Evolutionary conservation across 1,284 basidiomycete genomes (phyloP), one percentile per base, ranked within the genome.

Genomic region (Pyrrhoderma lamaoense): DNA sequence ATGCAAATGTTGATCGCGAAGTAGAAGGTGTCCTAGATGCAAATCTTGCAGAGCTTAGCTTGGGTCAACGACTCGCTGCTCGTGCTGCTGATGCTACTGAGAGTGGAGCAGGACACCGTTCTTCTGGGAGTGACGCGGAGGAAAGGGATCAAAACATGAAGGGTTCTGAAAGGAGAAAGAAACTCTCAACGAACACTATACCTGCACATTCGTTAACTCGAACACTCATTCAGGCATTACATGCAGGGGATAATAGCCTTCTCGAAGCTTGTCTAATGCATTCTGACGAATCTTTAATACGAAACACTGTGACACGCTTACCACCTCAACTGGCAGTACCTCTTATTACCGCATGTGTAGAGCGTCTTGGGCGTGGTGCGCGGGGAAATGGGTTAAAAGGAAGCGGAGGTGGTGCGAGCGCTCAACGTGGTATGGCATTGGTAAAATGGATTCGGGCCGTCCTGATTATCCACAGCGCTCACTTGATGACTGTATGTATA

Each of bases 221-320:
- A 48, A 94, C 95, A 13, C 77, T 99, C 45, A 91, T 95, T 46
- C 96, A 99, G 69, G 95, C 96, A 0, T 72, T 99, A 43, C 95
- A 99, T 66, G 97, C 95, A 2, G 88, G 89, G 18, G 96, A 99
- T 71, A 80, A 86, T 0, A 81, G 84, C 4, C 72, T 99, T 37
- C 72, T 99, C 52, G 92, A 96, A 62, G 85, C 87, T 23, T 97
- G 93, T 70, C 72, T 99, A 27, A 71, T 79, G 0, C 92, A 98
- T 68, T 89, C 91, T 16, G 85, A 96, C 59, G 73, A 79, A 8
- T 69, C 73, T 1, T 72, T 99, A 39, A 90, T 99, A 59, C 79
- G 85, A 49, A 91, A 92, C 64, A 97, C 95, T 1, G 85, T 99
- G 42, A 78, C 83, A 57, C 79, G 90, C 54, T 72, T 99, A 44